These are phyloP conservation scores for Carex kokanica DNA, from an alignment of 176 grass and related monocot genomes.

Conservation along the genomic window DNA sequence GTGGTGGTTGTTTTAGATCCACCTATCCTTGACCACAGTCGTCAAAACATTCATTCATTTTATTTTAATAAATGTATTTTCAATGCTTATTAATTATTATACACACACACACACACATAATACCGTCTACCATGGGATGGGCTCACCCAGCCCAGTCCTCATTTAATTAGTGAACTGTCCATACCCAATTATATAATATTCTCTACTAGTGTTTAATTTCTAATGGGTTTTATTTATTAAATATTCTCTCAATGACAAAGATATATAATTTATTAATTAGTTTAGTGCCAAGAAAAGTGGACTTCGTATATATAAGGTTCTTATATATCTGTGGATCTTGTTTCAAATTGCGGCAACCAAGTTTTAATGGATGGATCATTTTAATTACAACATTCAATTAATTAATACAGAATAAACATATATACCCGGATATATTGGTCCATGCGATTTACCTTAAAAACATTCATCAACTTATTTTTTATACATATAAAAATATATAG, in stretches of 20 bases:
- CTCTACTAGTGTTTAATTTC: neutral
- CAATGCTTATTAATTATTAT: conserved; percentile 5
- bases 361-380: neutral
- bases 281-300: too few relatives aligned
- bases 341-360: neutral
- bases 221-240: neutral
- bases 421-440: neutral
- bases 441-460: neutral
- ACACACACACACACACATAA: too few relatives aligned
- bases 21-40: conserved; percentile 28
- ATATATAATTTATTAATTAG: too few relatives aligned
- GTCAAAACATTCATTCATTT: neutral
- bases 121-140: neutral
- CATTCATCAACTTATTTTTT: neutral
- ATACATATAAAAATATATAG: neutral
- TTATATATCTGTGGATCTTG: too few relatives aligned
- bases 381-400: neutral
- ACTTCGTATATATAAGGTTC: too few relatives aligned
- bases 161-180: neutral
- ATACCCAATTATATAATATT: neutral
- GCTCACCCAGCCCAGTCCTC: neutral
- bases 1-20: conserved; percentile 21
- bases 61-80: neutral
- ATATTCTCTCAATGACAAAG: neutral
- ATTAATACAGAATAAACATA: neutral